A percentile compares a stretch with the other conserved stretches of the same genome.
Conservation (phyloP, 495 filamentous ascomycete genomes). For the Penicillium egyptiacum region DNA sequence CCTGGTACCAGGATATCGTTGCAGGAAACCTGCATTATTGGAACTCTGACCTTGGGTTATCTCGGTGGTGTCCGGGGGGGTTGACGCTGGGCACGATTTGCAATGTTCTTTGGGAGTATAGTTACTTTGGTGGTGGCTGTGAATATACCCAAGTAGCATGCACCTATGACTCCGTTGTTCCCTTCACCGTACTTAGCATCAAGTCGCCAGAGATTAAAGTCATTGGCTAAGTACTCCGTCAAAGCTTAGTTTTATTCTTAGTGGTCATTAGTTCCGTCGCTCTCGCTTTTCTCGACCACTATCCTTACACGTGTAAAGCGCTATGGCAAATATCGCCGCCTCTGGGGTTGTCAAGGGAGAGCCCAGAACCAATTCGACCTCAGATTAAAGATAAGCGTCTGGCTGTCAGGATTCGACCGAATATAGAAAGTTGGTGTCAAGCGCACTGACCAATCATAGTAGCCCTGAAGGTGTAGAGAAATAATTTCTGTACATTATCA, state of each 20-base stretch:
- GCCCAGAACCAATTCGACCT: not conserved
- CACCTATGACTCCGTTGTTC: not conserved
- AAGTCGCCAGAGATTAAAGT: not conserved
- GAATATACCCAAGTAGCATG: not conserved
- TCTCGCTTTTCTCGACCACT: not conserved
- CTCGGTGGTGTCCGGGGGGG: not conserved
- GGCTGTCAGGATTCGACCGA: not conserved
- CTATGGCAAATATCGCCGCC: not conserved
- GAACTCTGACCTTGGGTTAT: conserved; percentile 3
- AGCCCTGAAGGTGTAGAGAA: not conserved
- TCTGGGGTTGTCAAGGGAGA: not conserved
- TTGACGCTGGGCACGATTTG: not conserved
- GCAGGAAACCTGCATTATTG: conserved; percentile 19
- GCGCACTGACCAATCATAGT: not conserved
- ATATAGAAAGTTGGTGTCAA: not conserved
- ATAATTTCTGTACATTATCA: not conserved
- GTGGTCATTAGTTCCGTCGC: not conserved
- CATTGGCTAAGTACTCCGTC: not conserved
- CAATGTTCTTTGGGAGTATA: not conserved
- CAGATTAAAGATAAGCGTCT: not conserved
- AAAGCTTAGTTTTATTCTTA: not conserved
- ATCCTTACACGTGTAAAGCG: not conserved
- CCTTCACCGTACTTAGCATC: conserved; percentile 5
- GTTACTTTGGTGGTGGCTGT: not conserved
- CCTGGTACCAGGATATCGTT: conserved; percentile 16